These are phyloP conservation scores for Endoconidiophora polonica DNA, from an alignment of 2,329 filamentous ascomycete genomes.

Conservation along the genomic window DNA sequence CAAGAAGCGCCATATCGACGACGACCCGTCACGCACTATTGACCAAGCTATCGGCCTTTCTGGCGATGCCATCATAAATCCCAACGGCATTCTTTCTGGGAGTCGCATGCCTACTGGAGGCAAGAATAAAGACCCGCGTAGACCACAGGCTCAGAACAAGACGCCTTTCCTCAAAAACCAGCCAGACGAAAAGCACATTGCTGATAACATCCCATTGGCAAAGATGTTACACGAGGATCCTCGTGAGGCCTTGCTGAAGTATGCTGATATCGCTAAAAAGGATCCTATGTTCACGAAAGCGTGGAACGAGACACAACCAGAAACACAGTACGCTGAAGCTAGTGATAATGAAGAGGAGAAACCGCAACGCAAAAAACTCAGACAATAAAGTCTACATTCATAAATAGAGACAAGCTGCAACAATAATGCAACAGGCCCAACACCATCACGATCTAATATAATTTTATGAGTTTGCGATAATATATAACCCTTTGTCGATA, in stretches of 20 bases:
- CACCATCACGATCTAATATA: too few relatives aligned
- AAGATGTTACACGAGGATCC: slow-evolving; percentile 95
- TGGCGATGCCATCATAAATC: slow-evolving; percentile 62
- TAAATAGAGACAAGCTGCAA: background rate
- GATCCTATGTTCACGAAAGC: slow-evolving; percentile 91
- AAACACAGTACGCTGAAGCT: slow-evolving; percentile 76
- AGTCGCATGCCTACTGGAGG: slow-evolving; percentile 43
- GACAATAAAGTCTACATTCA: background rate
- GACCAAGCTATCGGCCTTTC: slow-evolving; percentile 69
- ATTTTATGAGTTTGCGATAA: too few relatives aligned
- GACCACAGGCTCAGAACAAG: slow-evolving; percentile 67
- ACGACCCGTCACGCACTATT: slow-evolving; percentile 74
- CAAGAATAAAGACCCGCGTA: slow-evolving; percentile 56
- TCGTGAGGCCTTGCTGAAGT: slow-evolving; percentile 81
- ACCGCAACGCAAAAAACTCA: slow-evolving; percentile 42
- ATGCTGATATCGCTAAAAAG: slow-evolving; percentile 81
- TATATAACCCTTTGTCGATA: too few relatives aligned
- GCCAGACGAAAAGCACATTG: slow-evolving; percentile 39
- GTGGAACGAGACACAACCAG: slow-evolving; percentile 82
- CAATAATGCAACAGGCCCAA: background rate
- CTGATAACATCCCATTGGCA: slow-evolving; percentile 34
- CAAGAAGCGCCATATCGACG: slow-evolving; percentile 89
- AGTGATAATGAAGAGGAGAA: slow-evolving; percentile 69
- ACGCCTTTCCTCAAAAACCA: slow-evolving; percentile 86
- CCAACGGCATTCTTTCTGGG: slow-evolving; percentile 39